Conservation (phyloP, 1,139 yeast genomes). For the Saccharomyces hybrid region DNA sequence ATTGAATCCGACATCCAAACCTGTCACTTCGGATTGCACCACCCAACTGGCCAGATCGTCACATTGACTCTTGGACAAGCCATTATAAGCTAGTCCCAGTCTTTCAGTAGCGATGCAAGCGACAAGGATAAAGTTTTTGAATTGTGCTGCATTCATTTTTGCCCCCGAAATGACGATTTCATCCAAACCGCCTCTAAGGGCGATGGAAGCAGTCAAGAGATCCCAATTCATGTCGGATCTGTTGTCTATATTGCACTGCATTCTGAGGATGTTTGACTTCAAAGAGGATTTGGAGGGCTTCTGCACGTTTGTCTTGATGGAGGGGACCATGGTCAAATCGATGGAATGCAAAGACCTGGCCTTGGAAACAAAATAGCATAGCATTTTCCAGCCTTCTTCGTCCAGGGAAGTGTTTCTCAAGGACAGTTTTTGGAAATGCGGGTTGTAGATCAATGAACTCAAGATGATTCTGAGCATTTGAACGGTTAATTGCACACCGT, state of each 20-base stretch:
- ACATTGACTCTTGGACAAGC: conserved; percentile 45
- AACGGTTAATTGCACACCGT: conserved; percentile 56
- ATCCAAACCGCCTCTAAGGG: conserved; percentile 68
- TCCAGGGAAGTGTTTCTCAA: conserved; percentile 65
- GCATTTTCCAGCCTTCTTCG: conserved; percentile 60
- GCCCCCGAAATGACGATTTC: conserved; percentile 69
- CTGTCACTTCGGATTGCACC: conserved; percentile 35
- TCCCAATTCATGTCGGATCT: conserved; percentile 75
- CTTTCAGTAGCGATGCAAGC: conserved; percentile 45
- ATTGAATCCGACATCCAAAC: conserved; percentile 67
- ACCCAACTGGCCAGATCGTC: conserved; percentile 47
- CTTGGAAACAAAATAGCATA: conserved; percentile 62
- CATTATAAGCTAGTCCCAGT: conserved; percentile 65
- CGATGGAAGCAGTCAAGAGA: conserved; percentile 57
- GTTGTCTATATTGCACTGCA: conserved; percentile 51
- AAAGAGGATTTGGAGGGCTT: conserved; percentile 37
- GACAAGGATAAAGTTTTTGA: conserved; percentile 48
- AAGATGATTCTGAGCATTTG: conserved; percentile 60
- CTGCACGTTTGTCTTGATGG: conserved; percentile 50
- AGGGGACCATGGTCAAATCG: conserved; percentile 68
- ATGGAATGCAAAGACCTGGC: conserved; percentile 43
- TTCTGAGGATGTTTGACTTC: conserved; percentile 35
- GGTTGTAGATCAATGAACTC: conserved; percentile 54
- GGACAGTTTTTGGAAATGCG: conserved; percentile 57
- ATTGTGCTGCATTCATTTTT: conserved; percentile 48